A percentile compares a stretch with the other conserved stretches of the same genome.
These are phyloP conservation scores for Vitis amurensis DNA, from an alignment of 164 flowering plant genomes.

Conservation along the genomic window DNA sequence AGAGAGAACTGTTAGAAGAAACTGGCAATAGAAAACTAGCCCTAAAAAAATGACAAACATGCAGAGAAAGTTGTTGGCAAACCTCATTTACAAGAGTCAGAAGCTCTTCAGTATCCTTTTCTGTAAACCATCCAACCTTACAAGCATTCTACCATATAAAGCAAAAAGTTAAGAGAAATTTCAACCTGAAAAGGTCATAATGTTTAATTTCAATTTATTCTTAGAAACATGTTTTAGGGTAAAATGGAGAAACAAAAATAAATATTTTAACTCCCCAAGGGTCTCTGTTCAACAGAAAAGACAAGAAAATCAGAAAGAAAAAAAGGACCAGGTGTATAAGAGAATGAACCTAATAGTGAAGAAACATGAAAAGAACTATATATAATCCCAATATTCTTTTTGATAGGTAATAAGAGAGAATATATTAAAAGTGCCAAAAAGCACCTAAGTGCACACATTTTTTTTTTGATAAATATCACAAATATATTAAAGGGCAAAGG, in stretches of 20 bases:
- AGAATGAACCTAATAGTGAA: too few relatives aligned
- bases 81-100: constrained; percentile 61
- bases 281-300: too few relatives aligned
- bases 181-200: not conserved
- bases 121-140: constrained; percentile 60
- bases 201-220: not conserved
- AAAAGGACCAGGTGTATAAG: too few relatives aligned
- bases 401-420: too few relatives aligned
- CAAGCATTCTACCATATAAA: constrained; percentile 66
- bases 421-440: too few relatives aligned
- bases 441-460: too few relatives aligned
- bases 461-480: too few relatives aligned
- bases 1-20: constrained; percentile 8
- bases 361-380: too few relatives aligned
- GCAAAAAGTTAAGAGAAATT: not conserved
- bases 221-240: not conserved
- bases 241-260: not conserved
- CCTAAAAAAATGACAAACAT: not conserved
- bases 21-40: not conserved
- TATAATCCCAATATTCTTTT: too few relatives aligned
- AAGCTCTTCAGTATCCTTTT: constrained; percentile 52
- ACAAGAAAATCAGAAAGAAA: too few relatives aligned
- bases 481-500: too few relatives aligned
- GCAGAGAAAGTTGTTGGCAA: constrained; percentile 1
- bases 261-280: not conserved